A percentile compares a stretch with the other conserved stretches of the same genome.
phyloP scores from a whole-genome alignment of 805 yeast species.

The Debaryomyces hansenii region DNA sequence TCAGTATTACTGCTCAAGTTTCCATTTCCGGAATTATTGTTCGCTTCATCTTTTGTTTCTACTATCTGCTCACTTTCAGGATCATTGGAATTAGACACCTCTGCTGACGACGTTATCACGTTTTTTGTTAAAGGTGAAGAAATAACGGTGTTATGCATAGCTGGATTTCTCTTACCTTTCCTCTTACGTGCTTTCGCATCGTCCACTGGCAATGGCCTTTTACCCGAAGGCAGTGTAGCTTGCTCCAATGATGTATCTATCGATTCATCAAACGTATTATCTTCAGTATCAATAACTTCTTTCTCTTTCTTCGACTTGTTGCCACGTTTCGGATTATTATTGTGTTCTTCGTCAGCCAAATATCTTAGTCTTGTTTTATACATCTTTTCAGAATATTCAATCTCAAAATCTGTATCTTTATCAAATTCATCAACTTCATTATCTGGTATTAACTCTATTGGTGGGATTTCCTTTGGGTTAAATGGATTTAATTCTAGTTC shows the following conservation, averaged over 20 bases:
- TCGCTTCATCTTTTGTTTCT: background rate
- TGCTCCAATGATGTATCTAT: slow-evolving; percentile 2
- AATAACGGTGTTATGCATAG: slow-evolving; percentile 9
- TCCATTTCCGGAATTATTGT: background rate
- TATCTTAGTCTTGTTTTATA: slow-evolving; percentile 40
- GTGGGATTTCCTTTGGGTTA: slow-evolving; percentile 42
- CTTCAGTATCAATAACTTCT: slow-evolving; percentile 10
- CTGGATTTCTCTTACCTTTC: slow-evolving; percentile 10
- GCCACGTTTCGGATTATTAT: slow-evolving; percentile 31
- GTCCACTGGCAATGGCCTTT: slow-evolving; percentile 1
- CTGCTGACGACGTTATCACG: slow-evolving; percentile 2
- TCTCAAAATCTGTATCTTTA: slow-evolving; percentile 49
- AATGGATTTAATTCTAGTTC: slow-evolving; percentile 61
- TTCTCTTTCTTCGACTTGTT: slow-evolving; percentile 27
- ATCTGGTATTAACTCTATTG: slow-evolving; percentile 26
- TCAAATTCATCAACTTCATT: slow-evolving; percentile 34
- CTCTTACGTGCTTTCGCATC: slow-evolving; percentile 8
- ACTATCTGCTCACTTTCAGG: background rate
- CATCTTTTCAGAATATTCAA: slow-evolving; percentile 50
- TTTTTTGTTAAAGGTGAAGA: slow-evolving; percentile 14
- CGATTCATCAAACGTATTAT: slow-evolving; percentile 1
- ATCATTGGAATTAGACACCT: background rate
- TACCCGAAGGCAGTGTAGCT: background rate
- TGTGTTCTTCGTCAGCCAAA: slow-evolving; percentile 40
- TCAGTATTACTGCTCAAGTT: background rate